Conservation (phyloP, 306 rosid genomes). For the Acacia melanoxylon region DNA sequence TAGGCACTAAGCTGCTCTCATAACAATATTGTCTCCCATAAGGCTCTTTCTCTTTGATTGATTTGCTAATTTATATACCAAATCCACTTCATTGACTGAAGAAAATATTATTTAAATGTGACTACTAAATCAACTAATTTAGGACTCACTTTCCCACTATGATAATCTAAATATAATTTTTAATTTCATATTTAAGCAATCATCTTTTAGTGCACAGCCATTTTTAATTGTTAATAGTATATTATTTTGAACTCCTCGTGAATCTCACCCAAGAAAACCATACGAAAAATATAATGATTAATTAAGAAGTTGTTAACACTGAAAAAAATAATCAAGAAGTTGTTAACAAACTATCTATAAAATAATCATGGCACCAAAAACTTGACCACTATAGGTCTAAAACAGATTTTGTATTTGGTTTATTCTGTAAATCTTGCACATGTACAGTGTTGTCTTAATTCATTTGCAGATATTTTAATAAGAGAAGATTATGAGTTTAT, state of each 20-base stretch:
- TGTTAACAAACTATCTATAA: background rate
- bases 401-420: background rate
- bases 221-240: background rate
- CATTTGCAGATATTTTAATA: background rate
- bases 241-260: background rate
- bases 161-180: background rate
- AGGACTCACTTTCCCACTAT: background rate
- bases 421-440: background rate
- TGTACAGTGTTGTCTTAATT: background rate
- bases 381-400: background rate
- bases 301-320: no score
- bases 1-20: constrained; percentile 40
- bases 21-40: constrained; percentile 18
- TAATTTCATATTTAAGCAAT: background rate
- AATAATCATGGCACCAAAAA: background rate
- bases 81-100: constrained; percentile 37
- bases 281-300: background rate
- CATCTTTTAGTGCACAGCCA: background rate
- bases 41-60: background rate
- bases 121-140: background rate
- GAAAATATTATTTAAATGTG: background rate
- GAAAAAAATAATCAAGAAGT: background rate
- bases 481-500: background rate
- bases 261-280: background rate
- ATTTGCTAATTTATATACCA: background rate